Conservation (phyloP, 2,329 filamentous ascomycete genomes). For the Stachybotrys elegans region DNA sequence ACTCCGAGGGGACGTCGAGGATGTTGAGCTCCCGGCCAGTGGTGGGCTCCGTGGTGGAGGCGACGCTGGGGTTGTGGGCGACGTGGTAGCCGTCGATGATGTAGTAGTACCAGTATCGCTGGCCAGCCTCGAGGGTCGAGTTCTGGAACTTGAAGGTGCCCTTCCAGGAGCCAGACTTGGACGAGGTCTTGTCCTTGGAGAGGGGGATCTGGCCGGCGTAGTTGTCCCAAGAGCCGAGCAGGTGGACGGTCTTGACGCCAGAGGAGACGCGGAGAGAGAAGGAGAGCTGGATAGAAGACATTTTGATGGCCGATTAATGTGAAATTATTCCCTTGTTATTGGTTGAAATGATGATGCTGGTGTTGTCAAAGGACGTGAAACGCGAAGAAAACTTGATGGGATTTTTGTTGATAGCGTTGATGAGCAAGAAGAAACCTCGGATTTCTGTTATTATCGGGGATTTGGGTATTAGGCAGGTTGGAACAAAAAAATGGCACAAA, state of each 20-base stretch:
- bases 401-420: slow-evolving; percentile 24
- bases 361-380: slow-evolving; percentile 27
- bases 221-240: slow-evolving; percentile 97
- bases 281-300: slow-evolving; percentile 89
- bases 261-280: slow-evolving; percentile 94
- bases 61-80: slow-evolving; percentile 88
- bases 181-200: slow-evolving; percentile 76
- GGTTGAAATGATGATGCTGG: slow-evolving; percentile 22
- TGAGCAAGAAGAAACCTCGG: slow-evolving; percentile 52
- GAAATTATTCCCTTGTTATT: slow-evolving; percentile 12
- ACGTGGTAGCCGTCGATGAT: slow-evolving; percentile 99
- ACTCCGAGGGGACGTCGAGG: slow-evolving; percentile 73
- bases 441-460: slow-evolving; percentile 39
- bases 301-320: slow-evolving; percentile 39
- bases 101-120: slow-evolving; percentile 99
- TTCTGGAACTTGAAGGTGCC: slow-evolving; percentile 96
- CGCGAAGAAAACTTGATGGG: slow-evolving; percentile 15
- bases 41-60: slow-evolving; percentile 89
- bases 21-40: slow-evolving; percentile 97
- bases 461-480: slow-evolving; percentile 25
- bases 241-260: slow-evolving; percentile 94
- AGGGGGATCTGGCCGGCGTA: slow-evolving; percentile 93
- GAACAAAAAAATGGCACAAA: slow-evolving; percentile 16
- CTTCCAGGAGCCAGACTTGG: slow-evolving; percentile 89
- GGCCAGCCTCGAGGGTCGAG: slow-evolving; percentile 76